Evolutionary conservation across 805 yeast genomes (phyloP).

Genomic region (Candida ipomoeae): DNA sequence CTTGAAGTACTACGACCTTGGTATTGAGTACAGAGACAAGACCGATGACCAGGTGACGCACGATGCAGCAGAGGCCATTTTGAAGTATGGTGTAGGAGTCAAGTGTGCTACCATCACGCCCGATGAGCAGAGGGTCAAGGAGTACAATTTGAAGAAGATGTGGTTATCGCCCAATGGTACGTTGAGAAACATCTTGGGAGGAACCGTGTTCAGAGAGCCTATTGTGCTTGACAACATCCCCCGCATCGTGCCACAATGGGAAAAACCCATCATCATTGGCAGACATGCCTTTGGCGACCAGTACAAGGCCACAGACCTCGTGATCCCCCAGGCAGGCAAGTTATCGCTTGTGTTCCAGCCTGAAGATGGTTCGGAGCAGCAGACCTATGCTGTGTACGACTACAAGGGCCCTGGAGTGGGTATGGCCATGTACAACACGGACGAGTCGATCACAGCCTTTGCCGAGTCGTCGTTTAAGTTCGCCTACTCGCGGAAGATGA

Average conservation of each 20-base stretch:
- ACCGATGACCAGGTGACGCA: conserved; percentile 71
- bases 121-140: conserved; percentile 74
- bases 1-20: conserved; percentile 71
- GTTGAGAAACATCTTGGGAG: conserved; percentile 73
- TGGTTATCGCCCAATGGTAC: conserved; percentile 87
- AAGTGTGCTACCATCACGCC: conserved; percentile 87
- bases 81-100: conserved; percentile 72
- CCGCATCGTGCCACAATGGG: conserved; percentile 74
- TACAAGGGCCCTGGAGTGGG: conserved; percentile 71
- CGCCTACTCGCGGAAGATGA: conserved; percentile 61
- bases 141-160: conserved; percentile 70
- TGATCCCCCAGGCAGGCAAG: conserved; percentile 63
- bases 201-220: conserved; percentile 83
- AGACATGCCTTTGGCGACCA: conserved; percentile 87
- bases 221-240: conserved; percentile 77
- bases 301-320: conserved; percentile 73
- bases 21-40: conserved; percentile 62
- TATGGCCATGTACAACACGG: conserved; percentile 80
- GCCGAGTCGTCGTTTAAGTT: conserved; percentile 77
- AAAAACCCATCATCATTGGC: conserved; percentile 77
- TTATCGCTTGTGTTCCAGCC: conserved; percentile 67
- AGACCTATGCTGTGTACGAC: conserved; percentile 53
- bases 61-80: conserved; percentile 75
- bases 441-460: conserved; percentile 69
- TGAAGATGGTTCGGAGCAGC: conserved; percentile 47